Conservation (phyloP, 208 protist species). For the Crithidia bombi region DNA sequence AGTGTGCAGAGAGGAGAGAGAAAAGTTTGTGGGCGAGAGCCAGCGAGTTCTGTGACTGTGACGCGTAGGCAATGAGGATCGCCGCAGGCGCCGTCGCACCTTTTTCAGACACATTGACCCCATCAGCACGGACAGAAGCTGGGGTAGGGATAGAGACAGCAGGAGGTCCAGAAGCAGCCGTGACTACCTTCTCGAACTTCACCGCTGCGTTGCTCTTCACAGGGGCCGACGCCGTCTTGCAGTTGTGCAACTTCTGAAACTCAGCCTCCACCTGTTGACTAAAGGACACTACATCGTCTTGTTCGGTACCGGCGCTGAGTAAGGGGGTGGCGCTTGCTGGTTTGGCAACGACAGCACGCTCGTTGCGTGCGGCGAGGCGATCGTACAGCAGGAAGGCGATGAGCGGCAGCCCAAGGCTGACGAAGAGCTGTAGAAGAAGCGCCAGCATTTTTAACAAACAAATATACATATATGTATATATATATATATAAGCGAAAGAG, state of each 20-base stretch:
- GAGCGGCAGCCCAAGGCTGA: slow-evolving; percentile 19
- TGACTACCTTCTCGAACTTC: not conserved
- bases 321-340: not conserved
- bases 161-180: not conserved
- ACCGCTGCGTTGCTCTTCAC: not conserved
- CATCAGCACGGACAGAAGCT: not conserved
- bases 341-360: not conserved
- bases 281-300: not conserved
- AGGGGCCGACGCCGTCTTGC: not conserved
- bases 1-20: slow-evolving; percentile 29
- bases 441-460: slow-evolving; percentile 17
- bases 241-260: slow-evolving; percentile 9
- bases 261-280: slow-evolving; percentile 10
- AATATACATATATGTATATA: slow-evolving; percentile 6
- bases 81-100: slow-evolving; percentile 14
- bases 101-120: not conserved
- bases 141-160: not conserved
- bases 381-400: slow-evolving; percentile 25
- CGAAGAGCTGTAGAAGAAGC: slow-evolving; percentile 27
- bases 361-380: slow-evolving; percentile 4
- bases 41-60: slow-evolving; percentile 60
- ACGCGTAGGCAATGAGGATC: slow-evolving; percentile 77
- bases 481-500: not conserved
- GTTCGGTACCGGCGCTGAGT: not conserved
- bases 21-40: slow-evolving; percentile 73